A percentile compares a stretch with the other conserved stretches of the same genome.
Evolutionary conservation across 768 basidiomycete species (phyloP).

Genomic region (Calocybe cyanea): DNA sequence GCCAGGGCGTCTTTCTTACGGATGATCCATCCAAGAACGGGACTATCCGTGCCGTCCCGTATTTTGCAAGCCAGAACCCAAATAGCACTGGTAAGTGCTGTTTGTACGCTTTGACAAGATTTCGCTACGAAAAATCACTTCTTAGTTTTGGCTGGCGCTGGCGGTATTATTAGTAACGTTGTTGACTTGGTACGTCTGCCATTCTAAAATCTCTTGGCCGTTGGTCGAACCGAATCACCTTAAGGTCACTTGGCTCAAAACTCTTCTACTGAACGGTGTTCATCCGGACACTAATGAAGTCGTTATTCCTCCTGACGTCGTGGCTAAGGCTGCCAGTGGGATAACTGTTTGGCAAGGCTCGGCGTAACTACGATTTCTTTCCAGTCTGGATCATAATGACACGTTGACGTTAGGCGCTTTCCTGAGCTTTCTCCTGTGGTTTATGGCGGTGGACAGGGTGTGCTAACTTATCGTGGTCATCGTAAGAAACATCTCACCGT

Average conservation of each 20-base stretch:
- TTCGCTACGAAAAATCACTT: background rate
- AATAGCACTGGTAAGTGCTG: background rate
- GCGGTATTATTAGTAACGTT: slow-evolving; percentile 21
- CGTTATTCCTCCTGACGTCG: slow-evolving; percentile 22
- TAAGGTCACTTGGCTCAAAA: slow-evolving; percentile 20
- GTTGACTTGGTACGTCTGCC: slow-evolving; percentile 16
- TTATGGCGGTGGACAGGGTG: slow-evolving; percentile 26
- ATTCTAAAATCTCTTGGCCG: no score
- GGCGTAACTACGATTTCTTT: slow-evolving; percentile 6
- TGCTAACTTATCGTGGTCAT: slow-evolving; percentile 23
- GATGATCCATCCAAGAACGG: slow-evolving; percentile 1
- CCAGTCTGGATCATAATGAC: background rate
- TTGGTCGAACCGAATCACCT: slow-evolving; percentile 1
- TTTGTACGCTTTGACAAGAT: background rate
- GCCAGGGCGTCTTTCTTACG: no score
- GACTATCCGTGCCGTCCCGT: background rate
- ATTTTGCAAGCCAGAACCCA: no score
- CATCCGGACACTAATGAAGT: slow-evolving; percentile 21
- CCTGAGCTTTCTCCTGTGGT: slow-evolving; percentile 20
- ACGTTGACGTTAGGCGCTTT: slow-evolving; percentile 4
- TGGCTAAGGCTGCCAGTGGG: slow-evolving; percentile 21
- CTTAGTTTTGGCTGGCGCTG: slow-evolving; percentile 17
- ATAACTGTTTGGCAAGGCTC: slow-evolving; percentile 16
- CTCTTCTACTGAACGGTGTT: slow-evolving; percentile 12
- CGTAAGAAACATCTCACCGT: slow-evolving; percentile 11